Base-by-base conservation (phyloP, 768 basidiomycete genomes). In the Naganishia vaughanmartiniae region DNA sequence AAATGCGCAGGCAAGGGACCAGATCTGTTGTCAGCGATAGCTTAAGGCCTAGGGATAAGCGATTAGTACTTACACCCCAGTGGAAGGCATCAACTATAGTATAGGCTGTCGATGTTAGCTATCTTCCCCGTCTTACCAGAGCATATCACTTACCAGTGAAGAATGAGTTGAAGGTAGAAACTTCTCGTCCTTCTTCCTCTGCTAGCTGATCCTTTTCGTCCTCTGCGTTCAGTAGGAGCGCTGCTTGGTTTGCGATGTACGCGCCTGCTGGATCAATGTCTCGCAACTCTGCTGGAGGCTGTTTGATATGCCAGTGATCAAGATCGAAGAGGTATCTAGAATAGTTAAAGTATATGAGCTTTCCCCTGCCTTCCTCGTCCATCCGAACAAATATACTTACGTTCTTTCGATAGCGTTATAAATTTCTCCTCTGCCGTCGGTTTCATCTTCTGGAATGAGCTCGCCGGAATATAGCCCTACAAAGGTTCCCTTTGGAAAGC, bases 381-480 rank as follows among this genome's bases (percentile, higher is more conserved):
- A 42, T 42, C 42, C 42, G 17, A 15, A 42, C 17, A 15, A 15
- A 14, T 10, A 24, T 39, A 34, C 76, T 74, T 45, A 80, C 77
- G 80, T 81, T 57, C 79, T 36, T 11, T 78, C 79, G 39, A 78
- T 73, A 36, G 75, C 72, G 46, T 70, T 72, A 66, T 81, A 81
- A 19, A 77, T 90, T 89, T 76, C 76, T 72, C 91, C 93, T 57
- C 93, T 86, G 6, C 79, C 75, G 48, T 93, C 87, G 2, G 85
- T 87, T 54, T 88, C 89, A 2, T 79, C 83, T 66, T 91, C 89
- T 0, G 86, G 87, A 24, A 96, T 74, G 12, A 92, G 80, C 76
- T 96, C 93, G 0, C 93, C 93, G 0, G 92, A 83, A 77, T 96
- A 96, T 3, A 92, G 84, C 1, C 93, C 93, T 48, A 96, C 79